phyloP scores from a whole-genome alignment of 2,329 filamentous ascomycete species.

The Colletotrichum cereale region DNA sequence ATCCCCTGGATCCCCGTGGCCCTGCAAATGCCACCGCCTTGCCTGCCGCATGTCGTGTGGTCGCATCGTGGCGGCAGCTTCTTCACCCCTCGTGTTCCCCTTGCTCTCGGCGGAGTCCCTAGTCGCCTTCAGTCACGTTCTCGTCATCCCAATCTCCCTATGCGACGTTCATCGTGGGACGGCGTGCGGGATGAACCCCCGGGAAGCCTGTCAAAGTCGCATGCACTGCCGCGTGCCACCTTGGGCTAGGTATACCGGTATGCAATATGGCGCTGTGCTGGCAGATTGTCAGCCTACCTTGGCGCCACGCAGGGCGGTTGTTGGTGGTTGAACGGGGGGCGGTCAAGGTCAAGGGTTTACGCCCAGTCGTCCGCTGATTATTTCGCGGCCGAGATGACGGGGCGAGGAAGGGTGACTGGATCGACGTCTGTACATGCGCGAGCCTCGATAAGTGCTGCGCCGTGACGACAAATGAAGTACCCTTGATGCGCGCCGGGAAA shows the following conservation, averaged over 20 bases:
- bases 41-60: slow-evolving; percentile 29
- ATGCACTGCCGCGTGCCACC: slow-evolving; percentile 10
- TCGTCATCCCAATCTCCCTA: neutral
- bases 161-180: slow-evolving; percentile 14
- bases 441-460: slow-evolving; percentile 7
- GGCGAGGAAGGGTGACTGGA: slow-evolving; percentile 4
- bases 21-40: slow-evolving; percentile 27
- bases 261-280: slow-evolving; percentile 1
- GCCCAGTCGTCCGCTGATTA: neutral
- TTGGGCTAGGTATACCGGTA: neutral
- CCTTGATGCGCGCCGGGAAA: neutral
- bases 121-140: slow-evolving; percentile 8
- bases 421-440: neutral
- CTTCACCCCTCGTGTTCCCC: slow-evolving; percentile 36
- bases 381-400: slow-evolving; percentile 25
- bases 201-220: slow-evolving; percentile 35
- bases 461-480: slow-evolving; percentile 25
- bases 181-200: slow-evolving; percentile 10
- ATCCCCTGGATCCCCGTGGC: slow-evolving; percentile 21
- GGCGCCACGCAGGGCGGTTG: slow-evolving; percentile 10
- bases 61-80: slow-evolving; percentile 34
- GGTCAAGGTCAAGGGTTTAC: slow-evolving; percentile 25
- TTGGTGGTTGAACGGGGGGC: slow-evolving; percentile 7
- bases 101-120: neutral
- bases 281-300: slow-evolving; percentile 4